phyloP scores from a whole-genome alignment of 2,329 filamentous ascomycete genomes.

The Fusarium citri region DNA sequence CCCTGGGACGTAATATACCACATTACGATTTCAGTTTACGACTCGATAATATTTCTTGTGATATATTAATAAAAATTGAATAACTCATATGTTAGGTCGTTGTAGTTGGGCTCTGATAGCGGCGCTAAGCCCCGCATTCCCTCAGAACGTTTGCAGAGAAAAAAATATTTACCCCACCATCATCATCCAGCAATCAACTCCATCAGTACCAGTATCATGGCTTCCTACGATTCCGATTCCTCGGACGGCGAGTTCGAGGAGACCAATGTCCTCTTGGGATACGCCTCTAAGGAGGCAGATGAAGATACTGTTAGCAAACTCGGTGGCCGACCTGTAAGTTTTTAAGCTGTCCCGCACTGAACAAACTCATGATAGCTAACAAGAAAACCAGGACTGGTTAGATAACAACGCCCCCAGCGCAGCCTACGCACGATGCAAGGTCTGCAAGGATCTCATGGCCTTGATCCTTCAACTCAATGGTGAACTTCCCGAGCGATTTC shows the following conservation, averaged over 20 bases:
- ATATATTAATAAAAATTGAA: neutral
- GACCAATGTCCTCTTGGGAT: constrained; percentile 91
- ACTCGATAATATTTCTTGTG: neutral
- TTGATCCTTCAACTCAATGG: constrained; percentile 91
- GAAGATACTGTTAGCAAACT: constrained; percentile 89
- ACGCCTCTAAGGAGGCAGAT: constrained; percentile 81
- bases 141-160: constrained; percentile 43
- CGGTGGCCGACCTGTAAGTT: constrained; percentile 84
- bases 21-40: constrained; percentile 33
- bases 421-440: constrained; percentile 83
- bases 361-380: constrained; percentile 33
- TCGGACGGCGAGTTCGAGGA: constrained; percentile 77
- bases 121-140: constrained; percentile 50
- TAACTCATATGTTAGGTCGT: neutral
- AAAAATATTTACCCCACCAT: constrained; percentile 58
- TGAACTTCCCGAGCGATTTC: constrained; percentile 87
- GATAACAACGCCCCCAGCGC: constrained; percentile 78
- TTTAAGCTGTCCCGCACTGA: neutral
- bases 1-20: constrained; percentile 45
- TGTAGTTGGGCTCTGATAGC: constrained; percentile 20
- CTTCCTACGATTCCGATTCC: constrained; percentile 88
- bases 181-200: constrained; percentile 34
- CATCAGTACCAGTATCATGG: constrained; percentile 61
- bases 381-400: constrained; percentile 78
- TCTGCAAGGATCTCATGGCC: constrained; percentile 85